Base-by-base conservation (phyloP, 192 early-diverging fungal genomes). In the Podila epicladia region DNA sequence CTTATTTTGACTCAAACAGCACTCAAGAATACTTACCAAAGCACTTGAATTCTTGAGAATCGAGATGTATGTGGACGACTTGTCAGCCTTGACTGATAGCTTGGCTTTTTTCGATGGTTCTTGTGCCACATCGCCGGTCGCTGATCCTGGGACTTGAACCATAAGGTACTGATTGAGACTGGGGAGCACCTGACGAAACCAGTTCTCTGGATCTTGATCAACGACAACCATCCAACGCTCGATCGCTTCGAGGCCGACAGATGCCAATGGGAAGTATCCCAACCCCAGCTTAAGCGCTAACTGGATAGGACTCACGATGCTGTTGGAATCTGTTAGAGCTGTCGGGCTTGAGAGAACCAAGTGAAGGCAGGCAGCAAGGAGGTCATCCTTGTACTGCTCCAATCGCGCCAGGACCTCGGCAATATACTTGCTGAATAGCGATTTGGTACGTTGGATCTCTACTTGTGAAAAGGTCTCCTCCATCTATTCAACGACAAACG, bases 331-430 rank as follows among this genome's bases (percentile, higher is more conserved):
- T 28, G 89, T 75, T 13, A 95, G 84, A 9, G 89, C 90, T 5
- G 72, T 33, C 2, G 94, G 93, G 57, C 75, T 82, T 2, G 86
- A 76, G 1, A 95, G 88, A 7, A 94, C 83, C 22, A 94, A 69
- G 24, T 86, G 82, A 24, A 95, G 71, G 59, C 92, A 92, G 3
- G 90, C 85, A 3, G 87, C 90, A 11, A 94, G 82, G 12, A 95
- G 82, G 51, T 95, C 94, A 65, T 94, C 94, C 73, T 93, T 93
- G 74, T 88, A 94, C 63, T 89, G 90, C 7, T 87, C 71, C 59
- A 94, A 82, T 35, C 87, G 74, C 28, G 88, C 83, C 31, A 85
- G 82, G n/a, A 94, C 88, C 41, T 91, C 86, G 13, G 83, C 71
- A 38, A 94, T 45, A 59, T 89, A 92, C 51, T 86, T 88, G 29